Evolutionary conservation across 441 rosid genomes (phyloP).

Genomic region (Flueggea neowawraea): DNA sequence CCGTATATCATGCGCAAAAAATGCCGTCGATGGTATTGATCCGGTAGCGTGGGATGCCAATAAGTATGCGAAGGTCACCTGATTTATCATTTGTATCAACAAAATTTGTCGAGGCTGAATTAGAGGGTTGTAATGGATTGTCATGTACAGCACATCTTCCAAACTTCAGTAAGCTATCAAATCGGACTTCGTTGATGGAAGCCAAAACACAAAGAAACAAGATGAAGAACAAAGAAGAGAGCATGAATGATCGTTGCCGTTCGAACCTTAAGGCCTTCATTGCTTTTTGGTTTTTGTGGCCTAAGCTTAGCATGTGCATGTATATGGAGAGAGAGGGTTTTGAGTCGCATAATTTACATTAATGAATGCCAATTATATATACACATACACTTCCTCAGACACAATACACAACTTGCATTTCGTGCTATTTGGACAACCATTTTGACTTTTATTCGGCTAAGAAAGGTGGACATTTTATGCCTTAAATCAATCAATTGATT

Average conservation of each 20-base stretch:
- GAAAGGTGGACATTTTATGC: slow-evolving; percentile 12
- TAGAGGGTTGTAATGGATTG: slow-evolving; percentile 4
- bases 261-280: too few species aligned
- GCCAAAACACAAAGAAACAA: slow-evolving; percentile 60
- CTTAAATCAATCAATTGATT: too few species aligned
- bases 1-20: slow-evolving; percentile 70
- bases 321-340: neutral
- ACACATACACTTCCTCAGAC: slow-evolving; percentile 7
- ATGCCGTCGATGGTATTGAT: slow-evolving; percentile 68
- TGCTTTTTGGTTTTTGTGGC: too few species aligned
- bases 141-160: slow-evolving; percentile 41
- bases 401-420: slow-evolving; percentile 22
- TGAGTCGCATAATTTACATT: too few species aligned
- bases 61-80: slow-evolving; percentile 50
- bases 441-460: slow-evolving; percentile 34
- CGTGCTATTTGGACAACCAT: slow-evolving; percentile 23
- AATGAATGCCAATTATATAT: too few species aligned
- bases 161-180: slow-evolving; percentile 38
- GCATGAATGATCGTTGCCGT: slow-evolving; percentile 20
- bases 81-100: neutral
- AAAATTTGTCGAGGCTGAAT: neutral
- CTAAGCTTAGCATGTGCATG: neutral
- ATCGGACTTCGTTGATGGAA: slow-evolving; percentile 56
- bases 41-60: slow-evolving; percentile 79
- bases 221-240: slow-evolving; percentile 61